Evolutionary conservation across 2,329 filamentous ascomycete species (phyloP).

Genomic region (Xylaria hypoxylon): DNA sequence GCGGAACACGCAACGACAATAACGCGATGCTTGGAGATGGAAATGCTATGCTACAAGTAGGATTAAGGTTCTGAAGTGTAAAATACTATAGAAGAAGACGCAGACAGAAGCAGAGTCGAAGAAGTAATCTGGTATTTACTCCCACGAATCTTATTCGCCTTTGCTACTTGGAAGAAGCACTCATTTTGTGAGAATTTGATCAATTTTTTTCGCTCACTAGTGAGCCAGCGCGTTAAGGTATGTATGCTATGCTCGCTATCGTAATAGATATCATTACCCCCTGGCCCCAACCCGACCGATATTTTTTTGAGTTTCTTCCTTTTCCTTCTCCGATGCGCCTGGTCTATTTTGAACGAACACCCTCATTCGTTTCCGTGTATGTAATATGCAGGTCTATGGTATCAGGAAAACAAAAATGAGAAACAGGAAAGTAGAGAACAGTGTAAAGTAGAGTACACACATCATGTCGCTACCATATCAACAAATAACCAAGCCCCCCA

Average conservation of each 20-base stretch:
- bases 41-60: slow-evolving; percentile 13
- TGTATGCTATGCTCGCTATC: slow-evolving; percentile 2
- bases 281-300: background rate
- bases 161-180: background rate
- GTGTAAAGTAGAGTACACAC: background rate
- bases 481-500: background rate
- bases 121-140: slow-evolving; percentile 7
- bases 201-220: background rate
- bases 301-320: background rate
- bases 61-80: slow-evolving; percentile 17
- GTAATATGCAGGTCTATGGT: slow-evolving; percentile 36
- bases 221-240: background rate
- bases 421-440: background rate
- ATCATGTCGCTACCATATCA: background rate
- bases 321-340: slow-evolving; percentile 14
- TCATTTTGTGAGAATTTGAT: background rate
- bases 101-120: background rate
- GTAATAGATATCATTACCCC: background rate
- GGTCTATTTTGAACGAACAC: slow-evolving; percentile 22
- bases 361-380: slow-evolving; percentile 24
- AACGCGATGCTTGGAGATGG: slow-evolving; percentile 25
- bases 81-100: slow-evolving; percentile 17
- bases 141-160: background rate
- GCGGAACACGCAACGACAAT: background rate
- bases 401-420: slow-evolving; percentile 13